phyloP scores from a whole-genome alignment of 345 rosid species.

The Eucalyptus grandis region DNA sequence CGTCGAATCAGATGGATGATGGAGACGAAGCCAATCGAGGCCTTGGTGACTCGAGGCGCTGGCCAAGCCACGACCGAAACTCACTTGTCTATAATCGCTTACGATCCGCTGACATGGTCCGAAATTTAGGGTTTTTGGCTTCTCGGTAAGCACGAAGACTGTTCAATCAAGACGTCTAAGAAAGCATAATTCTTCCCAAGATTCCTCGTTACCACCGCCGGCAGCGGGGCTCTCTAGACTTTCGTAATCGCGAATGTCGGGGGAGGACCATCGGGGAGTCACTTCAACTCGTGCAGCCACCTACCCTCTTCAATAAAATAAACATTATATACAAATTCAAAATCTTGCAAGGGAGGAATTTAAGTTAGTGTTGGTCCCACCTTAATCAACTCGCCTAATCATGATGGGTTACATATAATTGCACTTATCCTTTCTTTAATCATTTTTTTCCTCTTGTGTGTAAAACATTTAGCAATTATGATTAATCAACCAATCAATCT shows the following conservation, averaged over 20 bases:
- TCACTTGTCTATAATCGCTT: background rate
- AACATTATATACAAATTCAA: background rate
- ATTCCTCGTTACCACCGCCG: background rate
- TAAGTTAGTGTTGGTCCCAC: background rate
- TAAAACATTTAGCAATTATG: background rate
- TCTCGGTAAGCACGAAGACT: background rate
- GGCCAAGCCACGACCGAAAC: background rate
- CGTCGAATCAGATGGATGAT: background rate
- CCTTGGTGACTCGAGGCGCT: background rate
- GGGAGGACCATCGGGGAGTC: background rate
- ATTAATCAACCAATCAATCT: background rate
- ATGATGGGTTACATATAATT: background rate
- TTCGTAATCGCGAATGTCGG: background rate
- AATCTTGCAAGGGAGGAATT: background rate
- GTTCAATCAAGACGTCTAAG: background rate
- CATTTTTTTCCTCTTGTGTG: background rate
- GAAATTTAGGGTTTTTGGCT: background rate
- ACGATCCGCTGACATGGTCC: background rate
- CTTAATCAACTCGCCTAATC: background rate
- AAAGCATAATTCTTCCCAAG: background rate
- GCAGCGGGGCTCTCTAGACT: background rate
- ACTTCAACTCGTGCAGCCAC: background rate
- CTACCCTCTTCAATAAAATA: background rate
- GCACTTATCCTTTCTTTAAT: background rate
- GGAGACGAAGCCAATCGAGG: background rate